Base-by-base conservation (phyloP, 495 filamentous ascomycete species). In the Daldinia loculata region DNA sequence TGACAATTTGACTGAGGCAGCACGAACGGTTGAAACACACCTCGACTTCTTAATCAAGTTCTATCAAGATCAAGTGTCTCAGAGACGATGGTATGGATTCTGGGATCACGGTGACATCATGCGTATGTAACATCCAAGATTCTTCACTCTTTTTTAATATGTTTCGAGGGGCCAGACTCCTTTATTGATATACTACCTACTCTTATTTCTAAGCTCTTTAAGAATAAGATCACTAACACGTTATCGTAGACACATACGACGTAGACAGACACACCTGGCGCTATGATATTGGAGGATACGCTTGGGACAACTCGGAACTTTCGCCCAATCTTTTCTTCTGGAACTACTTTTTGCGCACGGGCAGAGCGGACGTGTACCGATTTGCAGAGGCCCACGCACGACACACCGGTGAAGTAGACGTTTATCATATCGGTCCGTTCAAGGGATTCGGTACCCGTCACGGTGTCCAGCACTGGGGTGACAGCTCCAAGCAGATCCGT, bases 221-320 rank as follows among this genome's bases (percentile, higher is more conserved):
- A 48, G 17, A 1, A 48, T 48, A 24, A 24, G 24, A 48, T 4
- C 4, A 12, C 53, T 56, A 56, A 56, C 30, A 32, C 29, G 17
- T 17, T 36, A 22, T 9, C 9, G 4, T 56, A 56, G 53, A 86
- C 53, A 83, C 83, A 2, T 86, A 86, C 68, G 84, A 86, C 48
- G 51, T 63, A 2, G 79, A 84, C 70, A 74, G 84, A 26, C 83
- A 85, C 62, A 80, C 74, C 11, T 86, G 84, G 84, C 77, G 84
- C 6, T 86, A 85, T 57, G 84, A 86, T 56, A 63, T 86, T 19
- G 84, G 84, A 7, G 84, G 84, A 0, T 86, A 80, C 75, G 83
- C 84, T 1, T 86, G 84, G 84, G 84, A 85, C 60, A 86, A 86
- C 71, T 85, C 83, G 1, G 84, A 86, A 56, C 78, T 86, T 1